Base-by-base conservation (phyloP, 148 eudicot genomes). In the Fagopyrum homotropicum region DNA sequence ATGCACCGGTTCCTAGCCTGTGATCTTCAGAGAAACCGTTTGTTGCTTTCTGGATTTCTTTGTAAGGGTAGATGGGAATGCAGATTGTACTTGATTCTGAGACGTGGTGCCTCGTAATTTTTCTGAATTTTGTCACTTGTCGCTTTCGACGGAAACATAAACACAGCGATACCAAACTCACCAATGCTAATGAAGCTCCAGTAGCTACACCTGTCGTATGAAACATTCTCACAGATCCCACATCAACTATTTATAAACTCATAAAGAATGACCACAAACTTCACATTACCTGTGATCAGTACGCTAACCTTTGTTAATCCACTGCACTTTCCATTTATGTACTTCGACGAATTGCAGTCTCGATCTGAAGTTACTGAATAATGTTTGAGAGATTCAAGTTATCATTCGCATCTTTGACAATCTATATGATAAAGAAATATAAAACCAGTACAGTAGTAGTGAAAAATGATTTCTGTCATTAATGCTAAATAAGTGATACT, bases 21-120 rank as follows among this genome's bases (percentile, higher is more conserved):
- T 87, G 81, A 45, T 85, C 79, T 8, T 87, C 90, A 5, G 86
- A 89, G 85, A 89, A 89, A 77, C 17, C 47, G 52, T 85, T 79
- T 10, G 93, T 87, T 45, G 93, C 90, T 57, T 71, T 89, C 75
- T 89, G 86, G 44, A 89, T 83, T 59, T 85, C 90, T 72, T 80
- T 87, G 85, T 89, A 87, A 5, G 84, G 73, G 72, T 83, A 85
- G 29, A 89, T 72, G 22, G 92, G 90, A 40, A 89, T 80, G 68
- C 63, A 79, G 77, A 85, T 80, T 45, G 85, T 84, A 5, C 76
- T 76, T 9, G 84, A 74, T 79, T 89, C 86, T 64, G 70, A 40
- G 35, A 64, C 5, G 46, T 35, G 45, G 70, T 64, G 70, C 4
- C 11, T 64, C 17, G n/a, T 35, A 15, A 64, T 26, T 40, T 64